These are phyloP conservation scores for Clonostachys solani DNA, from an alignment of 2,329 filamentous ascomycete genomes.

Conservation along the genomic window DNA sequence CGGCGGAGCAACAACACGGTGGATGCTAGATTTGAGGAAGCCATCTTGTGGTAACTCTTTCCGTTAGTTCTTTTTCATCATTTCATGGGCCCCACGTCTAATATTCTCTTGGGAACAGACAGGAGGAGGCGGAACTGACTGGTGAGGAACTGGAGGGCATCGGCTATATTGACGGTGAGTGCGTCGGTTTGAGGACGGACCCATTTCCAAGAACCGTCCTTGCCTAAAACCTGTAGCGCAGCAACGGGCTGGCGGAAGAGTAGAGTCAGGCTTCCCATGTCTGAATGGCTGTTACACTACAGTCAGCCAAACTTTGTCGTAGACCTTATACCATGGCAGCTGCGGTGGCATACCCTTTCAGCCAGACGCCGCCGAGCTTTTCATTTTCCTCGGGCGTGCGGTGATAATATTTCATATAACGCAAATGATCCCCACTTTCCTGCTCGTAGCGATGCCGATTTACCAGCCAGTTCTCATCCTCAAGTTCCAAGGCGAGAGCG, in stretches of 20 bases:
- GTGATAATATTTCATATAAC: conserved; percentile 53
- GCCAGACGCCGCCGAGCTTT: conserved; percentile 30
- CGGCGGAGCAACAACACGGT: conserved; percentile 23
- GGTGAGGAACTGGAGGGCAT: conserved; percentile 38
- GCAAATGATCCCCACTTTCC: conserved; percentile 49
- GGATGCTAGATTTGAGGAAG: conserved; percentile 26
- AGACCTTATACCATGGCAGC: neutral
- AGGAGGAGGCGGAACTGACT: conserved; percentile 10
- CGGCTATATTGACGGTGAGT: conserved; percentile 43
- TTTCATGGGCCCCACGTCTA: neutral
- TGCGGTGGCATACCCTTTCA: conserved; percentile 15
- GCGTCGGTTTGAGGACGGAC: conserved; percentile 20
- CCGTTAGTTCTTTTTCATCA: neutral
- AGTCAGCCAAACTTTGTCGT: neutral
- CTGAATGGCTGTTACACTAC: conserved; percentile 33
- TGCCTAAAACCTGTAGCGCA: conserved; percentile 41
- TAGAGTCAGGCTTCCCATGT: conserved; percentile 46
- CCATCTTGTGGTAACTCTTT: conserved; percentile 11
- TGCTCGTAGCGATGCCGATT: conserved; percentile 50
- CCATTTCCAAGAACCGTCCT: conserved; percentile 29
- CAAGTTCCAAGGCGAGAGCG: conserved; percentile 52
- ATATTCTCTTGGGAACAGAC: neutral
- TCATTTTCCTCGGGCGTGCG: conserved; percentile 37
- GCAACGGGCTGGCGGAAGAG: conserved; percentile 53
- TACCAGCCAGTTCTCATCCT: conserved; percentile 51